These are phyloP conservation scores for Epichloe festucae DNA, from an alignment of 2,329 filamentous ascomycete species.

Conservation along the genomic window DNA sequence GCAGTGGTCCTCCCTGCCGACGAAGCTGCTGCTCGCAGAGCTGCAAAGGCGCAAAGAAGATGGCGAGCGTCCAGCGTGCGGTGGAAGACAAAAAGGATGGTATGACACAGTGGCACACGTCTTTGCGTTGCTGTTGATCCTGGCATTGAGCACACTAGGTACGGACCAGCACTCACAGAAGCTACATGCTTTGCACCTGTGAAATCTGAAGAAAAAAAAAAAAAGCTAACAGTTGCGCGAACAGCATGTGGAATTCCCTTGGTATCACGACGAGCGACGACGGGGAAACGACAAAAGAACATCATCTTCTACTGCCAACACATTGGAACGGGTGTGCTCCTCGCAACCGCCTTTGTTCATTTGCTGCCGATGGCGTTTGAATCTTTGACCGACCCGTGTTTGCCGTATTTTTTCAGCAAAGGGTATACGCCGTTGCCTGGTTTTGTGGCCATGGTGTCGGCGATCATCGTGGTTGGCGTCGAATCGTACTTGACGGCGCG, in stretches of 20 bases:
- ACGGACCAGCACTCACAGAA: conserved; percentile 12
- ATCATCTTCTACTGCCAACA: conserved; percentile 58
- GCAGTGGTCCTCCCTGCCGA: conserved; percentile 37
- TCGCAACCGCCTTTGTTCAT: conserved; percentile 77
- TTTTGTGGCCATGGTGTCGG: conserved; percentile 67
- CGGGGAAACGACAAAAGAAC: conserved; percentile 42
- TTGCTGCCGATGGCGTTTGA: conserved; percentile 55
- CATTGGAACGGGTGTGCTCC: conserved; percentile 73
- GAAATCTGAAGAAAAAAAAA: neutral
- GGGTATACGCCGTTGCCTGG: conserved; percentile 72
- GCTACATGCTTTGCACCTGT: neutral
- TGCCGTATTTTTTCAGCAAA: conserved; percentile 66
- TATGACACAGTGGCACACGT: conserved; percentile 59
- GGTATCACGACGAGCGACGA: conserved; percentile 45
- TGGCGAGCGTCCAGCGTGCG: conserved; percentile 35
- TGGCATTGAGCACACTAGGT: conserved; percentile 47
- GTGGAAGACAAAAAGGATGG: conserved; percentile 35
- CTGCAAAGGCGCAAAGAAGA: conserved; percentile 32
- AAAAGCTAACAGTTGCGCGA: neutral
- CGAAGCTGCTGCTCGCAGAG: conserved; percentile 38
- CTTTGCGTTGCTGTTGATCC: conserved; percentile 53
- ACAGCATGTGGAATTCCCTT: conserved; percentile 54
- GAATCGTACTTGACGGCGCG: conserved; percentile 79
- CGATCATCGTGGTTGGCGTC: conserved; percentile 69
- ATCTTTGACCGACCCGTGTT: conserved; percentile 54